phyloP scores from a whole-genome alignment of 2,329 filamentous ascomycete genomes.

The Chaetomium sp. region DNA sequence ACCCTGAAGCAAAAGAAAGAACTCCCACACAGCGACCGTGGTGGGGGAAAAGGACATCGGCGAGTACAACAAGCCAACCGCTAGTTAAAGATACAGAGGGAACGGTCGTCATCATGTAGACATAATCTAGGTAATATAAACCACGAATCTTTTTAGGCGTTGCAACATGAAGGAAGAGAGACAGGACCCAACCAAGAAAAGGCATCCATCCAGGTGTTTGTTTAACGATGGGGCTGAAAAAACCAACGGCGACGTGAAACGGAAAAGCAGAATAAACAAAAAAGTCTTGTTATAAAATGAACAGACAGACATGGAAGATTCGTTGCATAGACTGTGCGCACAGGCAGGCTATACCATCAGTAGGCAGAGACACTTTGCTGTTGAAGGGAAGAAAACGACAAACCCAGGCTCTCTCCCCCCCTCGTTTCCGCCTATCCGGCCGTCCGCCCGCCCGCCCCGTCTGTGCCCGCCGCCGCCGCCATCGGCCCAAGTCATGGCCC shows the following conservation, averaged over 20 bases:
- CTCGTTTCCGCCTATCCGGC: neutral
- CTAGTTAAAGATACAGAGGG: neutral
- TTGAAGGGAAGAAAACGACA: neutral
- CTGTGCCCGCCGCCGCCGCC: neutral
- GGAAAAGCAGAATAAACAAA: neutral
- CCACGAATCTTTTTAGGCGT: neutral
- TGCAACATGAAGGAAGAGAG: neutral
- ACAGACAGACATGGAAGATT: conserved; percentile 7
- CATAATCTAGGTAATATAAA: neutral
- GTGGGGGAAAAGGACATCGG: neutral
- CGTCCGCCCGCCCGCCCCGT: neutral
- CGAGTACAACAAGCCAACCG: neutral
- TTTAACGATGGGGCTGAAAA: neutral
- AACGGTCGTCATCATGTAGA: neutral
- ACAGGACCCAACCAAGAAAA: neutral
- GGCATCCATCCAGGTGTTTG: neutral
- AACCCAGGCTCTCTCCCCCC: neutral
- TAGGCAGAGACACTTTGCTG: conserved; percentile 8
- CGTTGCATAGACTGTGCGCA: neutral
- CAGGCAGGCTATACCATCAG: conserved; percentile 11
- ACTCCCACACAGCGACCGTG: neutral
- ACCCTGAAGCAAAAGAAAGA: neutral
- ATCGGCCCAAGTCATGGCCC: neutral
- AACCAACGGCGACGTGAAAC: neutral
- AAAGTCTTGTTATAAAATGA: conserved; percentile 11